These are phyloP conservation scores for Colletotrichum higginsianum DNA, from an alignment of 2,329 filamentous ascomycete genomes.

Conservation along the genomic window DNA sequence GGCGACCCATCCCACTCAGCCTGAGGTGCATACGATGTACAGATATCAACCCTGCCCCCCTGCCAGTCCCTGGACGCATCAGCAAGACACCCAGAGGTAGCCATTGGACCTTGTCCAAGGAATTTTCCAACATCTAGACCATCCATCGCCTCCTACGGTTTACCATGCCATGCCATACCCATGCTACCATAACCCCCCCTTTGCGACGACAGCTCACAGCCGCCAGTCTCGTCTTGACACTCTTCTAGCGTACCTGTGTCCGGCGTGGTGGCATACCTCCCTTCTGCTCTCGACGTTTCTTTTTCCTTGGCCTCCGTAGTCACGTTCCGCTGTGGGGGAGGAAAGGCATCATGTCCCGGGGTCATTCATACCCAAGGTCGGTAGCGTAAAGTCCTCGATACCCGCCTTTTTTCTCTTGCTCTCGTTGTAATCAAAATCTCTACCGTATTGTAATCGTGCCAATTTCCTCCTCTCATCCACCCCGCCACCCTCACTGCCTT, in stretches of 20 bases:
- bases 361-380: not conserved
- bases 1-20: not conserved
- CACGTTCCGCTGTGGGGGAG: slow-evolving; percentile 1
- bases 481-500: not conserved
- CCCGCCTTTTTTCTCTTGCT: slow-evolving; percentile 34
- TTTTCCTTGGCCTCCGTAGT: not conserved
- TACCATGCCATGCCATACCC: not conserved
- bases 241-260: not conserved
- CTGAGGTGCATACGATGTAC: not conserved
- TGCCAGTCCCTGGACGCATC: not conserved
- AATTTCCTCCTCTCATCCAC: slow-evolving; percentile 29
- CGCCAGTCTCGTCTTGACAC: slow-evolving; percentile 18
- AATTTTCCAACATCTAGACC: slow-evolving; percentile 7
- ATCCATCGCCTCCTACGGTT: not conserved
- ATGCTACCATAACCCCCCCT: not conserved
- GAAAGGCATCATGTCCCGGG: slow-evolving; percentile 7
- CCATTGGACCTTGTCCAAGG: slow-evolving; percentile 10
- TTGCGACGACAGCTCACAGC: not conserved
- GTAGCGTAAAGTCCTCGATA: slow-evolving; percentile 18
- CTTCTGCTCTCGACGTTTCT: not conserved
- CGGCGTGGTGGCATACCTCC: too few relatives aligned
- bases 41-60: not conserved
- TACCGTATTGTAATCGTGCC: slow-evolving; percentile 28
- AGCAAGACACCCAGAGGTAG: not conserved
- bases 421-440: slow-evolving; percentile 34